Base-by-base conservation (phyloP, 495 filamentous ascomycete species). In the Talaromyces nanjingensis region DNA sequence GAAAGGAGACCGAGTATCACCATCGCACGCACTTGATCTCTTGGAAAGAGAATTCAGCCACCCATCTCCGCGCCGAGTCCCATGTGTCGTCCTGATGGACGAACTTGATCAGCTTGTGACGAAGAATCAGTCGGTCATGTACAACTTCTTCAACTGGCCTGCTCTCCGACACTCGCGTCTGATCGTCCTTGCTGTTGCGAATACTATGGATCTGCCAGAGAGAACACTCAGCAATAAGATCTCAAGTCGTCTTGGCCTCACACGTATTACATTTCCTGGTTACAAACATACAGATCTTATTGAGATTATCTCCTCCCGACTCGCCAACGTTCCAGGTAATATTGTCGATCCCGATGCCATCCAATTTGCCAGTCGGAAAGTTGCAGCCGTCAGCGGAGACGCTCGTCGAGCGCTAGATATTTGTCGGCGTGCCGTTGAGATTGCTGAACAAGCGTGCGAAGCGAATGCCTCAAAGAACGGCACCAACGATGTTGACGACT, bases 61-160 rank as follows among this genome's bases (percentile, higher is more conserved):
- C 60, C 96, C 96, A 0, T 91, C 86, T 58, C 96, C 96, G 47
- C 86, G 96, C 53, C 83, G 93, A 56, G 91, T 97, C 11, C 96
- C 96, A 0, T 98, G 96, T 70, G 96, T 99, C 27, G 96, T 99
- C 7, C 77, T 99, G 47, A 99, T 99, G 96, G 96, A 99, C 70
- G 96, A 99, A 77, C 84, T 99, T 47, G 96, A 99, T 75, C 96
- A 99, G 71, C 84, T 99, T 4, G 96, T 97, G 2, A 99, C 96
- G 22, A 93, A 91, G 65, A 97, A 94, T 70, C 96, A 99, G 68
- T 91, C 90, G 27, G 96, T 99, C 71, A 99, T 99, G 96, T 99
- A 99, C 78, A 99, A 99, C 71, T 99, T 99, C 75, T 99, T 99
- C 85, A 99, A 99, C 70, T 99, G 96, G 96, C 96, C 96, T n/a